Conservation (phyloP, 2,329 filamentous ascomycete genomes). For the Thelonectria blattea region DNA sequence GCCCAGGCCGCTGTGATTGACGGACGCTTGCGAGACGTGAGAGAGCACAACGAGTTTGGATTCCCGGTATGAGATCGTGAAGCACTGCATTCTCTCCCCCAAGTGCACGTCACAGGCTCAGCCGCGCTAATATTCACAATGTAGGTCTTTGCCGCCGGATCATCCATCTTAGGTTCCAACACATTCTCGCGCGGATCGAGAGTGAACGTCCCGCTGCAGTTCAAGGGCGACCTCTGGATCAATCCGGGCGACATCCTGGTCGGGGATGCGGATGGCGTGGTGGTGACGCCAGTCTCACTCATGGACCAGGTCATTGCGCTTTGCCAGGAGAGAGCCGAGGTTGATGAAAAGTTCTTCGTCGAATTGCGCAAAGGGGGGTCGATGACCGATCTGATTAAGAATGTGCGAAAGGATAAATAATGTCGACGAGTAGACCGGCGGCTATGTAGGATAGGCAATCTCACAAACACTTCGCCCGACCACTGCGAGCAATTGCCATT, state of each 20-base stretch:
- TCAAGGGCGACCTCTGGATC: constrained; percentile 38
- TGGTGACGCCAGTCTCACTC: constrained; percentile 32
- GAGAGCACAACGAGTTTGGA: constrained; percentile 36
- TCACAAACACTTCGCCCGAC: neutral
- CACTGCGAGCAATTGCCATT: constrained; percentile 25
- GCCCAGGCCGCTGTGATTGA: constrained; percentile 38
- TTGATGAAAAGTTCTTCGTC: constrained; percentile 38
- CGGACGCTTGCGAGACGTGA: constrained; percentile 38
- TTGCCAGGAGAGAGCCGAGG: constrained; percentile 38
- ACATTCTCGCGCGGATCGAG: constrained; percentile 39
- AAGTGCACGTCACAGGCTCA: too few species aligned
- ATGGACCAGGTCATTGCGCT: constrained; percentile 36
- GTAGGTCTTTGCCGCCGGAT: constrained; percentile 38
- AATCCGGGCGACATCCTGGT: constrained; percentile 40
- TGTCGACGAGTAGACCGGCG: neutral
- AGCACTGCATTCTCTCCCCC: neutral
- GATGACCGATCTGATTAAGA: constrained; percentile 19
- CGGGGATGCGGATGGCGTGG: constrained; percentile 40
- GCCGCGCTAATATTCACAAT: neutral
- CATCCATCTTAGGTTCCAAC: constrained; percentile 40
- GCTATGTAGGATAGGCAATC: too few species aligned
- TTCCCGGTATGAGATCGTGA: constrained; percentile 13
- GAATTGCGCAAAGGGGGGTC: constrained; percentile 17
- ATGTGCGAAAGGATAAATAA: constrained; percentile 20
- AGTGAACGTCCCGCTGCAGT: constrained; percentile 38